Evolutionary conservation across 768 basidiomycete genomes (phyloP).

Genomic region (Inosperma sp.): DNA sequence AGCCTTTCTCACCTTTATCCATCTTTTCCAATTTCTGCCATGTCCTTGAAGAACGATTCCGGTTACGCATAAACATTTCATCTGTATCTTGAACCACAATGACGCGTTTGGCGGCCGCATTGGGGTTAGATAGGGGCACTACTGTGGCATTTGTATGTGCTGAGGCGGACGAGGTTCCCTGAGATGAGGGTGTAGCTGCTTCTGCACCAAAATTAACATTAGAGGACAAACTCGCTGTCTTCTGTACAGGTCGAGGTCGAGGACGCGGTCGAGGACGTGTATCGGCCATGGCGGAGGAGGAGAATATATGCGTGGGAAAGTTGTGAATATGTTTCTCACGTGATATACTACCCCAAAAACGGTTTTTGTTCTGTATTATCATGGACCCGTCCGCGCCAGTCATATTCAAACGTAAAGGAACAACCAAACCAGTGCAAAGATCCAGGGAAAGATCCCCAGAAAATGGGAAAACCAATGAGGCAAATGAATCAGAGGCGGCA

Average conservation of each 20-base stretch:
- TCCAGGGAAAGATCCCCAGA: conserved; percentile 42
- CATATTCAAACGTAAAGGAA: conserved; percentile 44
- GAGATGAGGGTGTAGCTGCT: conserved; percentile 5
- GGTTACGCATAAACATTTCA: conserved; percentile 66
- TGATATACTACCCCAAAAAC: too few species aligned
- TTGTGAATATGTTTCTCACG: conserved; percentile 23
- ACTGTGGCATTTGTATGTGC: conserved; percentile 21
- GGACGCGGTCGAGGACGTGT: conserved; percentile 54
- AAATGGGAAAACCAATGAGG: conserved; percentile 12
- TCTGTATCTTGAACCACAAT: conserved; percentile 53
- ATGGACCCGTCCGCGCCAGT: conserved; percentile 44
- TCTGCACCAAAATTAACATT: conserved; percentile 9
- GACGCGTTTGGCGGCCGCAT: conserved; percentile 13
- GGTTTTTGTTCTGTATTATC: too few species aligned
- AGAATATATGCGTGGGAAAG: conserved; percentile 42
- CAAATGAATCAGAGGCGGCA: conserved; percentile 25
- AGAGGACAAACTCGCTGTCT: conserved; percentile 14
- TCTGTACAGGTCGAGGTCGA: conserved; percentile 45
- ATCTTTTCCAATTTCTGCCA: conserved; percentile 60
- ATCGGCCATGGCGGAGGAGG: conserved; percentile 33
- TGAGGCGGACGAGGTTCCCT: conserved; percentile 13
- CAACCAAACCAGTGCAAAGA: conserved; percentile 24
- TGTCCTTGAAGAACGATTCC: conserved; percentile 45
- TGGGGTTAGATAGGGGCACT: conserved; percentile 11
- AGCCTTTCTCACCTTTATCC: conserved; percentile 48